Base-by-base conservation (phyloP, 352 stramenopile genomes). In the Globisporangium orthogonon region DNA sequence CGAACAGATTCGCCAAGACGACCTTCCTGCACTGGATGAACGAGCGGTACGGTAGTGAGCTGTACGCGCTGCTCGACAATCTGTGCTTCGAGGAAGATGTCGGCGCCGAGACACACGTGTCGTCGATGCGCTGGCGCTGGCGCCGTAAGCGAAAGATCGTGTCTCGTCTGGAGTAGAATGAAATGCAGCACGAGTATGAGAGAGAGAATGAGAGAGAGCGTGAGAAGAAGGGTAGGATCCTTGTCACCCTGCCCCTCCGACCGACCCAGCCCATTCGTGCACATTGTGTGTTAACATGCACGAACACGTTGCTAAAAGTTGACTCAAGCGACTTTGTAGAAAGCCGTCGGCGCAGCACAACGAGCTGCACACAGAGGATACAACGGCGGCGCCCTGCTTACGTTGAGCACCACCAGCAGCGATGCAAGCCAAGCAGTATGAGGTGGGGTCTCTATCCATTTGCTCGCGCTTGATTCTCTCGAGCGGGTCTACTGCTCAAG, bases 61-160 rank as follows among this genome's bases (percentile, higher is more conserved):
- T 95, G 48, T 95, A 95, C 69, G 83, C 82, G 45, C 59, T 95
- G 43, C 69, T 95, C 41, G 85, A 95, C 65, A 95, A 93, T 33
- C 71, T 95, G 37, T 89, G 73, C 62, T 95, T 95, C 46, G 83
- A 90, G 50, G 80, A 92, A 63, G 80, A 94, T 50, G 71, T 84
- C 58, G 84, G 76, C 29, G 78, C 75, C 23, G 82, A 91, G 61
- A 87, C 67, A n/a, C 78, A 90, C 45, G 61, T 86, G 44, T 87
- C 85, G 15, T 92, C 82, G 4, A 91, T 95, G 83, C 83, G 85
- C 60, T 95, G 85, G 85, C 79, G 85, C n/a, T 93, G 85, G 83
- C 81, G 85, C 33, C 81, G 83, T 44, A 91, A 93, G 63, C 76
- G 85, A 28, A 95, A 95, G 59, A 74, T 93, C 44, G 68, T 95